Conservation (phyloP, 2,329 filamentous ascomycete genomes). For the Epichloe aotearoae region DNA sequence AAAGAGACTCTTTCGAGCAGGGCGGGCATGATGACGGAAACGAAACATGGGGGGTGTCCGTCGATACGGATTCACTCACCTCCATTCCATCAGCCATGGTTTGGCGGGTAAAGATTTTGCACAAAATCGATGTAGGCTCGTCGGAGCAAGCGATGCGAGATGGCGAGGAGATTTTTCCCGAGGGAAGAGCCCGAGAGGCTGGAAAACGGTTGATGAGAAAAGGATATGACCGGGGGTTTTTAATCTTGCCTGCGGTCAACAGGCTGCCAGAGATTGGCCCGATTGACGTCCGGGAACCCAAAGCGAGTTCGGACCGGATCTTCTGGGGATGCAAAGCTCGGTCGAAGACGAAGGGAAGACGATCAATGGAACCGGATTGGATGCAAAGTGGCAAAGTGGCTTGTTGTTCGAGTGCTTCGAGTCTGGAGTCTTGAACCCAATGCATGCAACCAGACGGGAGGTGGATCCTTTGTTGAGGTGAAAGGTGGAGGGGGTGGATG, state of each 20-base stretch:
- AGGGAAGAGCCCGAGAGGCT: not conserved
- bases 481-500: too few relatives aligned
- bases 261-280: not conserved
- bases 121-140: not conserved
- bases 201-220: not conserved
- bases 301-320: too few relatives aligned
- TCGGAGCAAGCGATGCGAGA: not conserved
- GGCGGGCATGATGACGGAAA: not conserved
- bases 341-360: not conserved
- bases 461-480: not conserved
- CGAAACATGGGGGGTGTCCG: not conserved
- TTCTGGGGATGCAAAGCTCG: not conserved
- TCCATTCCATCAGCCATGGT: conserved; percentile 4
- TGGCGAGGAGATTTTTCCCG: not conserved
- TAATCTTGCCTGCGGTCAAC: not conserved
- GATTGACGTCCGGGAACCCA: not conserved
- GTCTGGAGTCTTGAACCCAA: not conserved
- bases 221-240: not conserved
- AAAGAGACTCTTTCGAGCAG: not conserved
- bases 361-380: not conserved
- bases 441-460: not conserved
- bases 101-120: not conserved
- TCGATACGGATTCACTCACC: conserved; percentile 4
- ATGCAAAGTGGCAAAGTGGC: not conserved
- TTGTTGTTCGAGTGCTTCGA: not conserved